Conservation (phyloP, 352 stramenopile species). For the Pythium rhizo-oryzae region DNA sequence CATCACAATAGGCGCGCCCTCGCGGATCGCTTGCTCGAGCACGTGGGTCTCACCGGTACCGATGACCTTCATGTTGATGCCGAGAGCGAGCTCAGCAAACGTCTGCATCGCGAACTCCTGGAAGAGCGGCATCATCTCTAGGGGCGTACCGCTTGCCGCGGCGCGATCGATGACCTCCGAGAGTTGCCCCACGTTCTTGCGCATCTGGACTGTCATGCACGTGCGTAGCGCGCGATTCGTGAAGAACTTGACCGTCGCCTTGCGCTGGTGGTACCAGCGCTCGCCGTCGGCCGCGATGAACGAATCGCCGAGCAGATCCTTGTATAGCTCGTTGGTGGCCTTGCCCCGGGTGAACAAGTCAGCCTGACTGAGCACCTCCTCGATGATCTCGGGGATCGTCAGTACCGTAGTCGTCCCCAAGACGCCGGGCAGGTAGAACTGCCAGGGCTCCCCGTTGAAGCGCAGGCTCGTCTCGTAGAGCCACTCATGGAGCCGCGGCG, state of each 20-base stretch:
- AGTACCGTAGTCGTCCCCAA: conserved; percentile 24
- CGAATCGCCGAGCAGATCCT: conserved; percentile 28
- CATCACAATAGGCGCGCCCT: conserved; percentile 5
- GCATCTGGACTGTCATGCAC: conserved; percentile 20
- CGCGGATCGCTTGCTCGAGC: conserved; percentile 15
- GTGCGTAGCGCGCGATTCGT: conserved; percentile 30
- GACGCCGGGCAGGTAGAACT: conserved; percentile 21
- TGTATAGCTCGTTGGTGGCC: conserved; percentile 16
- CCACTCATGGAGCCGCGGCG: conserved; percentile 48
- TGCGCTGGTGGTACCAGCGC: conserved; percentile 36
- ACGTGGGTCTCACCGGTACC: conserved; percentile 10
- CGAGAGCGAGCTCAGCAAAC: conserved; percentile 33
- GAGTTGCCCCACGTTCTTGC: conserved; percentile 5
- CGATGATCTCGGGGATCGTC: conserved; percentile 25
- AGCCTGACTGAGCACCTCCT: conserved; percentile 41
- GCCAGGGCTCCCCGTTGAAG: conserved; percentile 29
- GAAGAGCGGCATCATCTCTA: conserved; percentile 9
- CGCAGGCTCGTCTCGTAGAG: conserved; percentile 24
- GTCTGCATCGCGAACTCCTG: conserved; percentile 30
- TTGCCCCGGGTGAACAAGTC: conserved; percentile 36
- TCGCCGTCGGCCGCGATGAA: conserved; percentile 34
- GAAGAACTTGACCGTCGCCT: conserved; percentile 34
- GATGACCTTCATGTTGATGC: conserved; percentile 19
- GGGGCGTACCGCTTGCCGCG: too few relatives aligned
- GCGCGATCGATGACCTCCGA: conserved; percentile 1